Base-by-base conservation (phyloP, 2,329 filamentous ascomycete genomes). In the Graphium sp. region DNA sequence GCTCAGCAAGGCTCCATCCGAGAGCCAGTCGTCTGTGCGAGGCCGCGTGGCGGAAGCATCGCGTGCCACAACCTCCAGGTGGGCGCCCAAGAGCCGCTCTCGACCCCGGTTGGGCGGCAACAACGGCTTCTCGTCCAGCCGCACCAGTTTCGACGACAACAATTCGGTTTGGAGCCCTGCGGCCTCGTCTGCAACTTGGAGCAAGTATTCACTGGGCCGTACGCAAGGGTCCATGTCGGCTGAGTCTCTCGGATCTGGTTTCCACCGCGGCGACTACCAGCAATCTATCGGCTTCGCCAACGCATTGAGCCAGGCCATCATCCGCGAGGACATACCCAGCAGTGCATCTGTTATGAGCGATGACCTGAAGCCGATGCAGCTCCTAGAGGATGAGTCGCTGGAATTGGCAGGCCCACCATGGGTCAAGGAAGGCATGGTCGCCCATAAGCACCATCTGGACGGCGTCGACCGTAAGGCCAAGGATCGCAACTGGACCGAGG, bases 281-380 rank as follows among this genome's bases (percentile, higher is more conserved):
- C 85, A 93, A 52, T 91, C 84, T 1, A 93, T 98, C 45, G 89
- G 89, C 1, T 98, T 98, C 45, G 89, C 89, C 31, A 95, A 93
- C 48, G 89, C 89, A 4, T 63, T 98, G 8, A 93, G 84, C 41
- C 87, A 95, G 48, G 87, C 87, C 20, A 98, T 95, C 38, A 93
- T 93, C 39, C 79, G 89, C 5, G 83, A 91, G 42, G 65, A 66
- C 25, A 65, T 68, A 11, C 63, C 65, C 8, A 61, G 60, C 23
- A 55, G 59, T 2, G 53, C 58, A 36, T 70, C 52, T 43, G 59
- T 58, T 39, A 58, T 63, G 37, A 74, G 76, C 40, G 72, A 75
- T 18, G 67, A 71, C 24, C 53, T 71, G 19, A 61, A 61, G 26
- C 57, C 58, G 2, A 60, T 67, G 5, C 71, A 77, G 16, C 57